Evolutionary conservation across 768 basidiomycete species (phyloP).

Genomic region (Lactarius trivialis): DNA sequence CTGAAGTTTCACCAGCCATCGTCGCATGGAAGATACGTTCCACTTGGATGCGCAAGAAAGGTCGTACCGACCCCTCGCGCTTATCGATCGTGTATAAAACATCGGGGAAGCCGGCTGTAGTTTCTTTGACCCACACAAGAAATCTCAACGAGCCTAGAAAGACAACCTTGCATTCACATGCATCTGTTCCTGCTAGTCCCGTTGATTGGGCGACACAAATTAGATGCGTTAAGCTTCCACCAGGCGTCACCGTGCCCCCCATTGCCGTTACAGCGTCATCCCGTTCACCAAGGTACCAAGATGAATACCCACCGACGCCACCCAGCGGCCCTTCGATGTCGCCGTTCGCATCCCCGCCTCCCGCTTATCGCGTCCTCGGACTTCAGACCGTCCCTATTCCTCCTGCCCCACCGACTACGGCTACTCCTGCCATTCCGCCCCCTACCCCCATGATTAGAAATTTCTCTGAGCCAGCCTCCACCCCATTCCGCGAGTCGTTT

Average conservation of each 20-base stretch:
- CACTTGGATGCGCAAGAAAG: slow-evolving; percentile 8
- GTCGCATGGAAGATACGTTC: slow-evolving; percentile 22
- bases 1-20: slow-evolving; percentile 14
- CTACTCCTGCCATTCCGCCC: slow-evolving; percentile 21
- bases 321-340: neutral
- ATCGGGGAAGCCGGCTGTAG: slow-evolving; percentile 1
- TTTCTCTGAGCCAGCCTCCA: neutral
- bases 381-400: slow-evolving; percentile 21
- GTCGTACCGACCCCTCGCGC: neutral
- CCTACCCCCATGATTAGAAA: slow-evolving; percentile 24
- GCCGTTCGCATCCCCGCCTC: slow-evolving; percentile 10
- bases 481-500: slow-evolving; percentile 8
- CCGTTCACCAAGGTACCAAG: slow-evolving; percentile 9
- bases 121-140: neutral
- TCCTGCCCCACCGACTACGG: slow-evolving; percentile 22
- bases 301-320: slow-evolving; percentile 10
- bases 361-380: slow-evolving; percentile 7
- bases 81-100: neutral
- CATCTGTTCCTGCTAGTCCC: neutral
- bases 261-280: slow-evolving; percentile 30
- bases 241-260: slow-evolving; percentile 11
- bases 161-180: neutral
- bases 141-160: slow-evolving; percentile 3
- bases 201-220: slow-evolving; percentile 22
- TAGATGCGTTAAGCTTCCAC: slow-evolving; percentile 12